Percentiles rank a stretch among this genome's conserved stretches.
Conservation (phyloP, 2,329 filamentous ascomycete species). For the Cladosporium sp. region DNA sequence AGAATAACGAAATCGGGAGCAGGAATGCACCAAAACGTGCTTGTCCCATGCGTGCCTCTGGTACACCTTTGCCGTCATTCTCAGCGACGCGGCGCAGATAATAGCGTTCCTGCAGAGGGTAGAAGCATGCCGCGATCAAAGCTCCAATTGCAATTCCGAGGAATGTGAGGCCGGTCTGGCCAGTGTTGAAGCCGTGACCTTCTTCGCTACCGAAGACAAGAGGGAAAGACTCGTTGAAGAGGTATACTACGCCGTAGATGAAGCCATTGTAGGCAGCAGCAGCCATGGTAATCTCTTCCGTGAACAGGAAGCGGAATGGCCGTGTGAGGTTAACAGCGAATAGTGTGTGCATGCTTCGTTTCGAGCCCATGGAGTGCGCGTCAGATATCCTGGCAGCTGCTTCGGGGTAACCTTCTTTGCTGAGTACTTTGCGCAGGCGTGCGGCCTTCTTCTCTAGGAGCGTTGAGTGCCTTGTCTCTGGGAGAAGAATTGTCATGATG, state of each 20-base stretch:
- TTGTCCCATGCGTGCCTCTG: constrained; percentile 33
- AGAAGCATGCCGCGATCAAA: constrained; percentile 43
- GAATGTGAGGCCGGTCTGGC: constrained; percentile 30
- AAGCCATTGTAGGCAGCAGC: constrained; percentile 52
- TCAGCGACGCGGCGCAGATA: constrained; percentile 34
- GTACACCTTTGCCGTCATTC: constrained; percentile 31
- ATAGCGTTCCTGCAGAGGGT: constrained; percentile 47
- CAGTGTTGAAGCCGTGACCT: constrained; percentile 43
- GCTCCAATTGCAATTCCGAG: constrained; percentile 41
- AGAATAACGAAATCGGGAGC: constrained; percentile 29
- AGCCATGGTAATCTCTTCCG: constrained; percentile 50
- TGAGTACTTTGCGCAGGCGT: constrained; percentile 60
- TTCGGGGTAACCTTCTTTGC: constrained; percentile 21
- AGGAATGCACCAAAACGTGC: constrained; percentile 26
- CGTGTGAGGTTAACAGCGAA: constrained; percentile 47
- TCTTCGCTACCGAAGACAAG: constrained; percentile 46
- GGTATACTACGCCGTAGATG: constrained; percentile 50
- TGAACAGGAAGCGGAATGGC: constrained; percentile 50
- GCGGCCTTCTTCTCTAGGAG: constrained; percentile 57
- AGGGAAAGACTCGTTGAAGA: constrained; percentile 52
- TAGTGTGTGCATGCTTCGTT: constrained; percentile 37
- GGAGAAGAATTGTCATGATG: constrained; percentile 31
- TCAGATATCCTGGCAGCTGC: constrained; percentile 24
- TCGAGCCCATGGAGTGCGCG: constrained; percentile 26
- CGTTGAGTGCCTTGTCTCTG: constrained; percentile 34